Percentiles rank a stretch among this genome's conserved stretches.
These are phyloP conservation scores for Euphorbia pulcherrima DNA, from an alignment of 345 rosid species.

Conservation along the genomic window DNA sequence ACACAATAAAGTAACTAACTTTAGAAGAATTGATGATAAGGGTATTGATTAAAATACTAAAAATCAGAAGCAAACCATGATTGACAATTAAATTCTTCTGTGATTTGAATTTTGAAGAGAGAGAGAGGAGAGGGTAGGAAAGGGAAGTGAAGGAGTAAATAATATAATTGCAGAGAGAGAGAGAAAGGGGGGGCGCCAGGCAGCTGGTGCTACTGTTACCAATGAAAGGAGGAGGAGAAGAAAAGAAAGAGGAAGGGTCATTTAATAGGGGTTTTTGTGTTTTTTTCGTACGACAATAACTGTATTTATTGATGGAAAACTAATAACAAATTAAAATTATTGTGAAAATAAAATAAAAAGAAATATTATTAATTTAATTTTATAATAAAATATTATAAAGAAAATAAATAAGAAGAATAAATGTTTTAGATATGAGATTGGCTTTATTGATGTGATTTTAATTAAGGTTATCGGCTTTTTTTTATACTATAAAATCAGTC, in stretches of 20 bases:
- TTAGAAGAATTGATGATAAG: not conserved
- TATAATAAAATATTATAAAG: too few relatives aligned
- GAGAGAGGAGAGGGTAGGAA: constrained; percentile 4
- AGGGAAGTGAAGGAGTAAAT: not conserved
- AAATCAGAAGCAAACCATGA: constrained; percentile 31
- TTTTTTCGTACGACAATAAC: not conserved
- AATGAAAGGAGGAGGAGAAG: not conserved
- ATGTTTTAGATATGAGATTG: too few relatives aligned
- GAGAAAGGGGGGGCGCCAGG: constrained; percentile 30
- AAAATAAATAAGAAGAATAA: too few relatives aligned
- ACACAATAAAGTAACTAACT: not conserved
- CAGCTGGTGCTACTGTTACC: constrained; percentile 14
- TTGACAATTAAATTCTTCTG: not conserved
- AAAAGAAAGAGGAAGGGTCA: too few relatives aligned
- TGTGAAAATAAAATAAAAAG: too few relatives aligned
- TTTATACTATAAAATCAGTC: too few relatives aligned
- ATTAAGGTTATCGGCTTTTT: too few relatives aligned
- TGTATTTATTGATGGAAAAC: too few relatives aligned
- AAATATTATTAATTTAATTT: too few relatives aligned
- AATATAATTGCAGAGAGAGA: constrained; percentile 21
- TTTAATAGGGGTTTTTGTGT: not conserved
- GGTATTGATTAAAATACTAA: not conserved
- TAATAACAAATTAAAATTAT: too few relatives aligned
- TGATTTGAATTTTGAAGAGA: constrained; percentile 12
- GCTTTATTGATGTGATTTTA: too few relatives aligned